These are phyloP conservation scores for Phaseolus lunatus DNA, from an alignment of 306 rosid genomes.

Conservation along the genomic window DNA sequence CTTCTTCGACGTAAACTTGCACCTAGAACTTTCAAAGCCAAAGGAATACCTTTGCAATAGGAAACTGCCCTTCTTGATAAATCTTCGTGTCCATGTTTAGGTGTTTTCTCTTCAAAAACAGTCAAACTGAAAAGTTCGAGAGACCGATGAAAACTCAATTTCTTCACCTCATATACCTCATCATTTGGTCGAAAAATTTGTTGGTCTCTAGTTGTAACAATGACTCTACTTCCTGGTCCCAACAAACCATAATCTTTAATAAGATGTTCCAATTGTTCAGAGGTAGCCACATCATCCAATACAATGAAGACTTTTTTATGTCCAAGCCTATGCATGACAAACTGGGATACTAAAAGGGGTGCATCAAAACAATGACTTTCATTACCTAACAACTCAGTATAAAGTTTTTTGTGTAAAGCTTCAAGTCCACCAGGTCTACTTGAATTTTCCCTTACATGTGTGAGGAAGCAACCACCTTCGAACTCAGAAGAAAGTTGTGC, in stretches of 20 bases:
- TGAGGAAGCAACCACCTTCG: background rate
- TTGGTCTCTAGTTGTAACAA: too few species aligned
- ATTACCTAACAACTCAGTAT: background rate
- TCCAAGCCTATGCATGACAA: background rate
- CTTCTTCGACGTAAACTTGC: background rate
- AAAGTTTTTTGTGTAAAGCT: background rate
- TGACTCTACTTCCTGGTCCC: too few species aligned
- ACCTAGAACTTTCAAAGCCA: background rate
- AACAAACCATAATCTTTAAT: background rate
- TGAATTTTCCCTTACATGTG: too few species aligned
- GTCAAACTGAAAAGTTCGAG: slow-evolving; percentile 39
- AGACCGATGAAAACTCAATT: background rate
- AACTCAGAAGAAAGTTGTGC: background rate
- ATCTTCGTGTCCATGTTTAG: slow-evolving; percentile 31
- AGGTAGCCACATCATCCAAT: background rate
- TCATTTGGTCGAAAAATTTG: too few species aligned
- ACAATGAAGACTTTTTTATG: background rate
- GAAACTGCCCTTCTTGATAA: background rate
- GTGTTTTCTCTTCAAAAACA: slow-evolving; percentile 26
- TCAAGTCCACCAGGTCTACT: background rate
- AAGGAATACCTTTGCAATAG: slow-evolving; percentile 23
- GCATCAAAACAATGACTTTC: background rate
- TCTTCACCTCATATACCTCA: background rate
- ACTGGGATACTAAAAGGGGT: background rate
- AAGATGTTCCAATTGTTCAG: background rate